Evolutionary conservation across 257 asterid species (phyloP).

Genomic region (Fraxinus quadrangulata): DNA sequence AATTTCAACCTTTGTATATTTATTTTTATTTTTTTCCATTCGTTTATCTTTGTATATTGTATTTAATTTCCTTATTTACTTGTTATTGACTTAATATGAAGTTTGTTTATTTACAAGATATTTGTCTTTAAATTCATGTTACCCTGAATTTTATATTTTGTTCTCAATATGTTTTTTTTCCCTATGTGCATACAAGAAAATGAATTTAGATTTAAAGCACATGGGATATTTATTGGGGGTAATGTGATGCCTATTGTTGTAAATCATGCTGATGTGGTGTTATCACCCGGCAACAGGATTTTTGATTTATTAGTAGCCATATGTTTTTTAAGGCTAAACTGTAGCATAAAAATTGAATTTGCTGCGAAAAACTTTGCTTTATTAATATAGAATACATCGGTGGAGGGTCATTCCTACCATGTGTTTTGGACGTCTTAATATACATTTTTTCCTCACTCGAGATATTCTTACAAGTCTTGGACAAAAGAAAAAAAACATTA

Average conservation of each 20-base stretch:
- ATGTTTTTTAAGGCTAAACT: background rate
- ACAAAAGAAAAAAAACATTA: background rate
- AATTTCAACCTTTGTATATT: conserved; percentile 14
- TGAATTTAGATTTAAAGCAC: background rate
- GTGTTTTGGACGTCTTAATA: background rate
- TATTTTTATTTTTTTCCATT: background rate
- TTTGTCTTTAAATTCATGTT: background rate
- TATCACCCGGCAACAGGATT: background rate
- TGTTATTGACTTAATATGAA: background rate
- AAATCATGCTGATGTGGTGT: background rate
- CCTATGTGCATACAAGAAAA: background rate
- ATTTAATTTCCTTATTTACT: background rate
- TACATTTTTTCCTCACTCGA: background rate
- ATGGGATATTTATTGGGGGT: background rate
- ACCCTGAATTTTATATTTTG: background rate
- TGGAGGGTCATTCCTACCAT: background rate
- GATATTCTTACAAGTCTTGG: background rate
- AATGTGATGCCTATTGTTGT: background rate
- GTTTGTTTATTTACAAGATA: background rate
- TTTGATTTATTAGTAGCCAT: background rate
- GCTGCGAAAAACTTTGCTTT: background rate
- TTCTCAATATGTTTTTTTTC: background rate
- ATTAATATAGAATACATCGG: background rate
- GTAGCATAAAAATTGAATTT: background rate
- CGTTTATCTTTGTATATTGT: background rate